phyloP scores from a whole-genome alignment of 139 green algal genomes.

The Medakamo hakoo region DNA sequence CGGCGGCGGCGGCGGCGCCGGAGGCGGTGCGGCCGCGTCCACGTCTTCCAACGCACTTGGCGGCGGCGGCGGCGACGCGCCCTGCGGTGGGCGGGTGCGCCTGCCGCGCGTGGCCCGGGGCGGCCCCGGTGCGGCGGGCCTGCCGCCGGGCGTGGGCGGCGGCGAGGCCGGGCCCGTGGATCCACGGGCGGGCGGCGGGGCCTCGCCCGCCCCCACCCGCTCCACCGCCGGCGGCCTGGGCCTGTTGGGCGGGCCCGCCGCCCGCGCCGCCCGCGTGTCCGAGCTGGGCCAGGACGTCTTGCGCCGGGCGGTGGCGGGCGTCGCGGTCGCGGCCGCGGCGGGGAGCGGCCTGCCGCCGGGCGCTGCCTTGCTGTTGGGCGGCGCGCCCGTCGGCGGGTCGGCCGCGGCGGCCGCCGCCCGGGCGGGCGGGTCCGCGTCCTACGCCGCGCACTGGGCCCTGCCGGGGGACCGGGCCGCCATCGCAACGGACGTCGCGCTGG shows the following conservation, averaged over 20 bases:
- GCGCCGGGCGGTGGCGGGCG: conserved; percentile 4
- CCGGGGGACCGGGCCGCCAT: conserved; percentile 42
- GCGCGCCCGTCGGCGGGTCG: conserved; percentile 2
- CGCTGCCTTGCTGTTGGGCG: not conserved
- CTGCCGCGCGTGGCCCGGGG: conserved; percentile 51
- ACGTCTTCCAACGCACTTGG: conserved; percentile 5
- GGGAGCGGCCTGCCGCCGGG: not conserved
- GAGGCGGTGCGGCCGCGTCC: conserved; percentile 20
- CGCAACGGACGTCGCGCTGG: conserved; percentile 44
- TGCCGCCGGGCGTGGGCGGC: conserved; percentile 11
- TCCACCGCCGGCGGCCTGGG: not conserved
- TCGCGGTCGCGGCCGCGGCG: conserved; percentile 4
- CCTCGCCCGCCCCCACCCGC: no score
- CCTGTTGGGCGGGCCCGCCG: not conserved
- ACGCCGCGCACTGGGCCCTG: conserved; percentile 70
- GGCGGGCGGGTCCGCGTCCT: conserved; percentile 19
- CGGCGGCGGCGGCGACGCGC: conserved; percentile 8
- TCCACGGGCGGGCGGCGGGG: no score
- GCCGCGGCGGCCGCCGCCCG: conserved; percentile 5
- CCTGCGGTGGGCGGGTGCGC: conserved; percentile 5
- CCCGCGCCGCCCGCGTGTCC: conserved; percentile 13
- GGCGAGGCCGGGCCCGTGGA: conserved; percentile 6
- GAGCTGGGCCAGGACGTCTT: conserved; percentile 51
- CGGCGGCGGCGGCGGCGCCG: conserved; percentile 19
- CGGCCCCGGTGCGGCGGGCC: conserved; percentile 52